Conservation (phyloP, 192 early-diverging fungal genomes). For the Backusella morwellensis region DNA sequence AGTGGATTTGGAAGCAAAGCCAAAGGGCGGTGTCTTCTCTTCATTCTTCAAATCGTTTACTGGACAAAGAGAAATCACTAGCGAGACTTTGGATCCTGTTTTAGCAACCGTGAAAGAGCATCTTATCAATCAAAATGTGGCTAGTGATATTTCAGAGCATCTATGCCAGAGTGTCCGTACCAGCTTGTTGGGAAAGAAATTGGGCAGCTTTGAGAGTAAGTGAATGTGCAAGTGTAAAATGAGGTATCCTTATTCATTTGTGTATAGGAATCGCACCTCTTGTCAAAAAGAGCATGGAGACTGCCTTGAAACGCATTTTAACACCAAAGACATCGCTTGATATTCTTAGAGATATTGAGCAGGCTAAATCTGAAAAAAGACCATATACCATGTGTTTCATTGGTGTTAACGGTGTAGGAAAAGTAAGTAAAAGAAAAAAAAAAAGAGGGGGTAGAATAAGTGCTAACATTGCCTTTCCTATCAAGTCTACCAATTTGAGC, state of each 20-base stretch:
- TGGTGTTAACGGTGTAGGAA: constrained; percentile 92
- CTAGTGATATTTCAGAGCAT: constrained; percentile 81
- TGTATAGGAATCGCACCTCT: constrained; percentile 50
- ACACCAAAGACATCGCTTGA: constrained; percentile 89
- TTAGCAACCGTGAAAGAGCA: constrained; percentile 91
- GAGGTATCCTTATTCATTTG: not conserved
- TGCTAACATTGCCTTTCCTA: not conserved
- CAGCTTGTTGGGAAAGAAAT: constrained; percentile 70
- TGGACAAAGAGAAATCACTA: constrained; percentile 68
- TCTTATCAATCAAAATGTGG: constrained; percentile 91
- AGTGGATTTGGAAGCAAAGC: constrained; percentile 21
- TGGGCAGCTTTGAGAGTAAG: constrained; percentile 75
- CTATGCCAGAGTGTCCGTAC: constrained; percentile 77
- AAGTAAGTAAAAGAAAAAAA: constrained; percentile 15
- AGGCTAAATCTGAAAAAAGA: constrained; percentile 59
- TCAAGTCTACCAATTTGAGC: constrained; percentile 88
- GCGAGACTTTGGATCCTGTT: constrained; percentile 70
- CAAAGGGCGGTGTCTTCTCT: constrained; percentile 48
- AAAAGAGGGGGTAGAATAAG: not conserved
- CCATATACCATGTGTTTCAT: constrained; percentile 93
- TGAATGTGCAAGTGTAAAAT: not conserved
- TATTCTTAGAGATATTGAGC: constrained; percentile 84
- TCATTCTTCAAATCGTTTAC: constrained; percentile 74
- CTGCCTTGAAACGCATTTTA: constrained; percentile 81
- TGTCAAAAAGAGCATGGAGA: constrained; percentile 81